Conservation (phyloP, 148 eudicot genomes). For the Oxyria digyna region DNA sequence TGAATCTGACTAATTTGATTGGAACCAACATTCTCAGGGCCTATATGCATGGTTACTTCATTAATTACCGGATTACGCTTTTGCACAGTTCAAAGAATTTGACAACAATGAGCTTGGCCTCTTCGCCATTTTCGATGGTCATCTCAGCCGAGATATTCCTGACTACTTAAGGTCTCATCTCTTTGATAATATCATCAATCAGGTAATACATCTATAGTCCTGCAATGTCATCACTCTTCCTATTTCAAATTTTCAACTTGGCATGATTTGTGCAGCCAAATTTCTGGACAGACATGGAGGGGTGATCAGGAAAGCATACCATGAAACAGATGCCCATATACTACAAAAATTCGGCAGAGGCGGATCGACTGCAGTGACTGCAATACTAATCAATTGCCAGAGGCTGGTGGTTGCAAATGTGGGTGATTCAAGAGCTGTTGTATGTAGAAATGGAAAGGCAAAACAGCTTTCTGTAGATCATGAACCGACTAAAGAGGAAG, state of each 20-base stretch:
- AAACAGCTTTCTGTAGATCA: conserved; percentile 52
- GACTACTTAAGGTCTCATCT: conserved; percentile 55
- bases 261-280: too few species aligned
- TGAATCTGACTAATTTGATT: conserved; percentile 56
- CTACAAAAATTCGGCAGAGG: conserved; percentile 39
- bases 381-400: conserved; percentile 45
- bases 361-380: conserved; percentile 73
- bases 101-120: conserved; percentile 66
- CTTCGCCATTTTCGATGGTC: conserved; percentile 92
- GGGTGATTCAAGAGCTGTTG: too few species aligned
- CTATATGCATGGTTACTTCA: conserved; percentile 86
- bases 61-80: conserved; percentile 53
- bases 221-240: too few species aligned
- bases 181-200: conserved; percentile 62
- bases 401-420: conserved; percentile 57
- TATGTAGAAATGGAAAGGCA: conserved; percentile 38
- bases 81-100: conserved; percentile 67
- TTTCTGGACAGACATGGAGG: conserved; percentile 45
- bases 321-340: conserved; percentile 37
- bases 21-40: conserved; percentile 83
- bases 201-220: conserved; percentile 24
- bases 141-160: conserved; percentile 68
- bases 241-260: too few species aligned
- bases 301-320: conserved; percentile 44
- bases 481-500: conserved; percentile 32